phyloP scores from a whole-genome alignment of 495 filamentous ascomycete species.

The Chaetomium fimeti region DNA sequence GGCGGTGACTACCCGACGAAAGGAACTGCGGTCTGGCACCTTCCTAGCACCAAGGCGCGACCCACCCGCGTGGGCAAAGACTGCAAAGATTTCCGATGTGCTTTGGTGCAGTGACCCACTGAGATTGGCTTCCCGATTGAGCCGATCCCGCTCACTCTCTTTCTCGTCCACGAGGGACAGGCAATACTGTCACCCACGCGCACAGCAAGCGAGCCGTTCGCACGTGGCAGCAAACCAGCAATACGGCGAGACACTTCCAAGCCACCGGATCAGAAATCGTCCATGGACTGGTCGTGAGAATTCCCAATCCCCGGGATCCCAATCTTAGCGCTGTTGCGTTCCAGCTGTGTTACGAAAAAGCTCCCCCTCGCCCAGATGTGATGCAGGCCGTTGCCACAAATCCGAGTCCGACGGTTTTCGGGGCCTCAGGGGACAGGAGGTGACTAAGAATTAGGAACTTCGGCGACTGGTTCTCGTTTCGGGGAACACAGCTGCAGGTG shows the following conservation, averaged over 20 bases:
- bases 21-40: not conserved
- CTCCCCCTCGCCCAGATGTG: not conserved
- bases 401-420: constrained; percentile 9
- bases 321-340: not conserved
- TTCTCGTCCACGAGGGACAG: not conserved
- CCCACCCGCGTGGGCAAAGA: not conserved
- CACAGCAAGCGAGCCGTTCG: not conserved
- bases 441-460: not conserved
- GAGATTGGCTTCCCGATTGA: not conserved
- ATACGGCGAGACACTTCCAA: not conserved
- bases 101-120: not conserved
- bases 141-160: not conserved
- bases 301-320: not conserved
- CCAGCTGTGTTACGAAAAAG: not conserved
- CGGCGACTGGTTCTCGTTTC: not conserved
- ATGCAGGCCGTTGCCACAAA: constrained; percentile 2
- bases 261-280: not conserved
- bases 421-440: not conserved
- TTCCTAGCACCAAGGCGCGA: too few relatives aligned
- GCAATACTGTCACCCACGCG: not conserved
- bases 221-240: constrained; percentile 10
- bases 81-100: too few relatives aligned
- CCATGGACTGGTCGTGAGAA: not conserved
- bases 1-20: not conserved
- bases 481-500: constrained; percentile 7